Conservation (phyloP, 495 filamentous ascomycete genomes). For the Aspergillus sclerotiicarbonarius region DNA sequence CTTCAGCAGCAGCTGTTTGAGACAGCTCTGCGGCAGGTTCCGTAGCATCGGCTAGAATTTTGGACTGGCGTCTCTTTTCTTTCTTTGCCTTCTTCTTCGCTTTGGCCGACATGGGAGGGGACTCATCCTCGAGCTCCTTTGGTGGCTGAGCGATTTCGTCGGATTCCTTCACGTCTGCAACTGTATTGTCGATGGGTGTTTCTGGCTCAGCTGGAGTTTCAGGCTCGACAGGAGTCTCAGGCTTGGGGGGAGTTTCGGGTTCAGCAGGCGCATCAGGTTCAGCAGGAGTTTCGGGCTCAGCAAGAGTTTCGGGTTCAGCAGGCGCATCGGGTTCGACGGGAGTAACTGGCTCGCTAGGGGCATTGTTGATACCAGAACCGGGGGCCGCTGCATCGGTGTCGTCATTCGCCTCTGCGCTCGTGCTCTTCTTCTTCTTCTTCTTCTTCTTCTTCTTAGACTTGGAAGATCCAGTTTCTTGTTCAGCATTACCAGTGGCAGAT, state of each 20-base stretch:
- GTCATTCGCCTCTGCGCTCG: constrained; percentile 26
- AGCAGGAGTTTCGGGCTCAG: constrained; percentile 12
- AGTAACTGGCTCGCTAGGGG: not conserved
- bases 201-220: constrained; percentile 16
- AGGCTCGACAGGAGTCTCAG: constrained; percentile 6
- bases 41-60: constrained; percentile 18
- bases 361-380: not conserved
- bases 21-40: constrained; percentile 10
- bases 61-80: constrained; percentile 44
- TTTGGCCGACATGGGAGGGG: constrained; percentile 30
- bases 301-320: constrained; percentile 5
- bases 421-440: constrained; percentile 47
- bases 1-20: constrained; percentile 16
- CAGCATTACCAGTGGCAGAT: constrained; percentile 12
- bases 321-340: not conserved
- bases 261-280: constrained; percentile 3
- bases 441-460: constrained; percentile 37
- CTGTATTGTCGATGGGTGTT: not conserved
- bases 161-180: constrained; percentile 14
- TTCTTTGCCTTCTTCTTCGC: constrained; percentile 49
- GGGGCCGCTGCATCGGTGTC: constrained; percentile 15
- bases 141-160: constrained; percentile 15
- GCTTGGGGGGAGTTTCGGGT: not conserved
- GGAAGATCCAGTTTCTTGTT: constrained; percentile 19
- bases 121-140: constrained; percentile 26